Evolutionary conservation across 495 filamentous ascomycete species (phyloP).

Genomic region (Evernia prunastri): DNA sequence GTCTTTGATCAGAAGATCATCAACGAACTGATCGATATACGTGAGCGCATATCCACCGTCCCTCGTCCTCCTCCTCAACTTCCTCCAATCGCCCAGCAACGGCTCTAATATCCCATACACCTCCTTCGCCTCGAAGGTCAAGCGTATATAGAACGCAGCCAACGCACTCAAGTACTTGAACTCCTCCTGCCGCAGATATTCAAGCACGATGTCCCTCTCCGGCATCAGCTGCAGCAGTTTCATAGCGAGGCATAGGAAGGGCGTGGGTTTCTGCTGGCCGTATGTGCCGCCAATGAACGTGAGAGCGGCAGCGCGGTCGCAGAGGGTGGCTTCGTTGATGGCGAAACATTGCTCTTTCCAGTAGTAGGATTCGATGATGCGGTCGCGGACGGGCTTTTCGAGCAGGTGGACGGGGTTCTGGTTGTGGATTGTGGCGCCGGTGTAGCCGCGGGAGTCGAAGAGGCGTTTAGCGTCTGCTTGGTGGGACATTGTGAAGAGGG

Average conservation of each 20-base stretch:
- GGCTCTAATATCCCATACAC: constrained; percentile 79
- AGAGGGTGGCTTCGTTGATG: constrained; percentile 81
- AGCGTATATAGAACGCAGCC: constrained; percentile 85
- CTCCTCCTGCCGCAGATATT: constrained; percentile 69
- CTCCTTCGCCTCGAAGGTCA: constrained; percentile 76
- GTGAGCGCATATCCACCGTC: constrained; percentile 64
- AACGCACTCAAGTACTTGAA: constrained; percentile 88
- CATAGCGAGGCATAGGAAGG: constrained; percentile 91
- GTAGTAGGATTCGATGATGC: constrained; percentile 90
- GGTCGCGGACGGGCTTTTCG: constrained; percentile 88
- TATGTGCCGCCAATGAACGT: constrained; percentile 81
- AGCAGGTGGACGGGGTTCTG: constrained; percentile 85
- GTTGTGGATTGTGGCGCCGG: constrained; percentile 60
- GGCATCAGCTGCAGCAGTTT: constrained; percentile 89
- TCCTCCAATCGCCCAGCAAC: constrained; percentile 73
- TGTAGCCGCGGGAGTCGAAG: constrained; percentile 74
- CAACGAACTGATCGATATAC: constrained; percentile 88
- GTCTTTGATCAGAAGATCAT: constrained; percentile 84
- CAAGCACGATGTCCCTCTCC: constrained; percentile 65
- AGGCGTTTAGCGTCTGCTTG: constrained; percentile 68
- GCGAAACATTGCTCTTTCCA: constrained; percentile 99
- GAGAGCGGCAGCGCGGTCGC: constrained; percentile 82
- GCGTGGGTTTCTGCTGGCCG: constrained; percentile 76
- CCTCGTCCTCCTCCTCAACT: constrained; percentile 67
- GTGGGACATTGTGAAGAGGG: constrained; percentile 41